Evolutionary conservation across 2,329 filamentous ascomycete species (phyloP).

Genomic region (Stachybotrys chlorohalonatus): DNA sequence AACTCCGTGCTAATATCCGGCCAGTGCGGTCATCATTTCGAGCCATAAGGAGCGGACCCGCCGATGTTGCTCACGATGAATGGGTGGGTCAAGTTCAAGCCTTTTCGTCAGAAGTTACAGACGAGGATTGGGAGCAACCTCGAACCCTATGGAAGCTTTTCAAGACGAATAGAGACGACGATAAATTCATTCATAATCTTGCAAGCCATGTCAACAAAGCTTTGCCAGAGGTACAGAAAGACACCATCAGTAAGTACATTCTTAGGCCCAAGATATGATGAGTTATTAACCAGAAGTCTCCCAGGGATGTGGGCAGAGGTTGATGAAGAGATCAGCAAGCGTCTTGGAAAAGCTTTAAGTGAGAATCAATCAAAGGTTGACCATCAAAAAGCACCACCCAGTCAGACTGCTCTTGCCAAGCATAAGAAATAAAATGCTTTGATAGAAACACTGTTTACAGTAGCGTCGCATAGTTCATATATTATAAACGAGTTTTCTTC

Average conservation of each 20-base stretch:
- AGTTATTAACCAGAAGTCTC: not conserved
- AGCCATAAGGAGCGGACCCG: not conserved
- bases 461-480: no score
- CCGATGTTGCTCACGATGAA: not conserved
- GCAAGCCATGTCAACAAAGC: not conserved
- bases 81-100: not conserved
- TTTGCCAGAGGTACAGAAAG: not conserved
- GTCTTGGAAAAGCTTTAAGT: not conserved
- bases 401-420: not conserved
- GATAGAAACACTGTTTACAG: not conserved
- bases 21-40: not conserved
- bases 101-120: not conserved
- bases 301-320: not conserved
- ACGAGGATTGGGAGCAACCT: not conserved
- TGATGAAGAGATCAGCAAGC: not conserved
- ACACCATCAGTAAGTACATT: not conserved
- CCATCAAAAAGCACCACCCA: not conserved
- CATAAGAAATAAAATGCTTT: not conserved
- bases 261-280: not conserved
- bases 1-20: not conserved
- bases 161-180: not conserved
- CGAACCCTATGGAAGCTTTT: not conserved
- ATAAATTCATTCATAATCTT: not conserved
- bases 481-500: no score
- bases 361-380: not conserved